Evolutionary conservation across 129 eudicot genomes (phyloP).

Genomic region (Flaveria linearis): DNA sequence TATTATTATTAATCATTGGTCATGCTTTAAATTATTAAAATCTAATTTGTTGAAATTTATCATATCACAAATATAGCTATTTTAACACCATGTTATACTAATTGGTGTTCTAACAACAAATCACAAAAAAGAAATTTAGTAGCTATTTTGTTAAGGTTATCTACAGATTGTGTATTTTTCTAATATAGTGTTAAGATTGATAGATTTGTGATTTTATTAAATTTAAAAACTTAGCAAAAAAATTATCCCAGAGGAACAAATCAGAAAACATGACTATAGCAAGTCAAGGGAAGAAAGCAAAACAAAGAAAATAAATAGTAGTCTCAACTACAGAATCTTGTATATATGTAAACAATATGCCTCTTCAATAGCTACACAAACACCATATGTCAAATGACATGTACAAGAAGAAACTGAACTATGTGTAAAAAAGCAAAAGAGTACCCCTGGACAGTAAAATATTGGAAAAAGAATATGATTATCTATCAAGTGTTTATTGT

Average conservation of each 20-base stretch:
- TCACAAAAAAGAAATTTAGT: too few species aligned
- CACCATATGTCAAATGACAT: slow-evolving; percentile 32
- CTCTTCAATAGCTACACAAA: slow-evolving; percentile 39
- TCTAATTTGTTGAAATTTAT: too few species aligned
- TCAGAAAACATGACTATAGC: not conserved
- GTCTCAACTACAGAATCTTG: slow-evolving; percentile 20
- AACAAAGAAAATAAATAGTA: not conserved
- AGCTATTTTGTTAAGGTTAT: too few species aligned
- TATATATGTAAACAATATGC: slow-evolving; percentile 20
- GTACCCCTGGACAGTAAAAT: slow-evolving; percentile 12
- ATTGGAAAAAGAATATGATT: slow-evolving; percentile 20
- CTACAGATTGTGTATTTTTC: too few species aligned
- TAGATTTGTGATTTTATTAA: too few species aligned
- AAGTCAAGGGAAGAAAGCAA: not conserved
- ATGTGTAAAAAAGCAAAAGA: slow-evolving; percentile 25
- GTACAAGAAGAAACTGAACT: slow-evolving; percentile 40
- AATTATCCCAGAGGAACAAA: too few species aligned
- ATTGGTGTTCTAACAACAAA: too few species aligned
- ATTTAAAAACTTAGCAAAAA: too few species aligned
- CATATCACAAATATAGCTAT: not conserved
- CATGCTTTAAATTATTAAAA: too few species aligned
- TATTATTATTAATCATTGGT: too few species aligned
- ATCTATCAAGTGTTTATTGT: slow-evolving; percentile 30
- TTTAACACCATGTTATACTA: not conserved
- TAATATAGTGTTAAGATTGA: too few species aligned